Base-by-base conservation (phyloP, 768 basidiomycete species). In the Chalciporus sphaerocephalus region DNA sequence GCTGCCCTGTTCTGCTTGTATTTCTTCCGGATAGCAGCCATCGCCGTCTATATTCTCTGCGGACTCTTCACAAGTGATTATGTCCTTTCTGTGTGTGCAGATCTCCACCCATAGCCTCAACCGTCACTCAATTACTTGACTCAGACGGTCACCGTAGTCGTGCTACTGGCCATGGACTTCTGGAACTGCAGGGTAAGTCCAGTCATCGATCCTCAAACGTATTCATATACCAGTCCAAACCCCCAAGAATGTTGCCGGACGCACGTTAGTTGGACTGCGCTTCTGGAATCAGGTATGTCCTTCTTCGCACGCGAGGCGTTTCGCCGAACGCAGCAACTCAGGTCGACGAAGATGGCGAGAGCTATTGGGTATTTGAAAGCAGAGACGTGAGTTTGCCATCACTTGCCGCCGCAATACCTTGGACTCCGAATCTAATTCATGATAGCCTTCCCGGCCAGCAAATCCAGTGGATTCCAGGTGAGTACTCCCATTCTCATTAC, bases 311-410 rank as follows among this genome's bases (percentile, higher is more conserved):
- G 6, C 18, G 8, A 5, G 32, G 4, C 20, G 16, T 25, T 12
- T 18, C 27, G 16, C 42, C 51, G 42, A 18, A 55, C 24, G n/a
- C 12, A 10, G 6, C 42, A 51, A 49, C 30, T 35, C 28, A 87
- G 84, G 92, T 98, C 12, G 93, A 98, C 58, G 93, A 97, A 43
- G 93, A 97, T 53, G 96, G 96, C 2, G 90, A 95, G 65, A 80
- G 75, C 65, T 94, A 85, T 56, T 99, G 96, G 96, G 94, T 99
- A 10, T 99, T 99, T 54, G 96, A 99, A 69, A 88, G 87, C 58
- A 79, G 94, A 59, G 94, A 97, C 67, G 95, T 95, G 68, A 61
- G 87, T 70, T 17, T 28, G 15, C 16, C 25, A 21, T 35, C n/a
- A 35, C 46, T 28, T 27, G 9, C 43, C 20, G 16, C 25, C 16